phyloP scores from a whole-genome alignment of 2,329 filamentous ascomycete genomes.

The Calonectria montana region DNA sequence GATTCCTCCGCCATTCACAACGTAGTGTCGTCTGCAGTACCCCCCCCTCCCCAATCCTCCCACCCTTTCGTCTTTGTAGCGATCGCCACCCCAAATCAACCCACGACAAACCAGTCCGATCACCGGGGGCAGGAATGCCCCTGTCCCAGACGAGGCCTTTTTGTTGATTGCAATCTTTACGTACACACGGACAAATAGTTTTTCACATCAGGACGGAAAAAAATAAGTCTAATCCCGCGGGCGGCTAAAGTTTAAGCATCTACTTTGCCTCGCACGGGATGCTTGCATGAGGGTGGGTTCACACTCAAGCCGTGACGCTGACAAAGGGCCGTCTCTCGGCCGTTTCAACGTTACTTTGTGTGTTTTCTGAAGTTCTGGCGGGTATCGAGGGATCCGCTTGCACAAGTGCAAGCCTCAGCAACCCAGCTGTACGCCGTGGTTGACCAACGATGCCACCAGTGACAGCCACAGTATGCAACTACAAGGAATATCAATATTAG shows the following conservation, averaged over 20 bases:
- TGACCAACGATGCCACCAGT: not conserved
- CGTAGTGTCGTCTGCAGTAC: not conserved
- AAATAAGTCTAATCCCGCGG: conserved; percentile 1
- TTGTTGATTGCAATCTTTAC: not conserved
- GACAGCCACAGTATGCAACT: not conserved
- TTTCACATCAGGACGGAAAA: not conserved
- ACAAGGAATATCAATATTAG: not conserved
- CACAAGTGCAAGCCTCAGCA: not conserved
- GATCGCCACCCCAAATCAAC: conserved; percentile 3
- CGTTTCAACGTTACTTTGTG: not conserved
- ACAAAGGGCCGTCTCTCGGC: conserved; percentile 3
- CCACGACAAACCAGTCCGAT: not conserved
- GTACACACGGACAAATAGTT: not conserved
- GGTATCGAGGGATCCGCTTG: not conserved
- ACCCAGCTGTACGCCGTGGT: not conserved
- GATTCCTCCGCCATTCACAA: conserved; percentile 16
- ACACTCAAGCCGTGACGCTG: not conserved
- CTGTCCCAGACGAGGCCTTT: not conserved
- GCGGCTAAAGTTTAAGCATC: conserved; percentile 1
- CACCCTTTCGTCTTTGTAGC: not conserved
- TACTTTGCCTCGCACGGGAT: conserved; percentile 4
- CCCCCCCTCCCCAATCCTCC: not conserved
- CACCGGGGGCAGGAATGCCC: not conserved
- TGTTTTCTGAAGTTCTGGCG: not conserved
- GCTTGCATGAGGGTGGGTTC: conserved; percentile 11